Conservation (phyloP, 2,329 filamentous ascomycete genomes). For the Lomentospora prolificans region DNA sequence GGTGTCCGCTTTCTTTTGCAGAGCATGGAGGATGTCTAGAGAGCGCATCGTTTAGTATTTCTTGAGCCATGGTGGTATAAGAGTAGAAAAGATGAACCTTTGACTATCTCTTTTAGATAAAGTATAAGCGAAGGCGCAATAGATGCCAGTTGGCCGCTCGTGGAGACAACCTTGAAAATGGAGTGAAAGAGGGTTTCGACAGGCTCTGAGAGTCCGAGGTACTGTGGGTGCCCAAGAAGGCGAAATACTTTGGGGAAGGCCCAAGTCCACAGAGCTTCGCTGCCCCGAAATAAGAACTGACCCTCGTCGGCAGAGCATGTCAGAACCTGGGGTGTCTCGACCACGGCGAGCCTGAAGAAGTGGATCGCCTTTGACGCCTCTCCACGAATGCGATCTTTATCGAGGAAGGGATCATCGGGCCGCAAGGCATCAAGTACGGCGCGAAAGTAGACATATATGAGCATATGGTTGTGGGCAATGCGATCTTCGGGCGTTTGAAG, state of each 20-base stretch:
- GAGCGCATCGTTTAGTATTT: background rate
- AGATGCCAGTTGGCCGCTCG: conserved; percentile 36
- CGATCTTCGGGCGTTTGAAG: conserved; percentile 57
- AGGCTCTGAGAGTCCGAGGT: conserved; percentile 34
- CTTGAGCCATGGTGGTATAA: background rate
- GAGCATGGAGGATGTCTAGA: conserved; percentile 4
- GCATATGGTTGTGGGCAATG: conserved; percentile 68
- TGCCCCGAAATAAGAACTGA: conserved; percentile 40
- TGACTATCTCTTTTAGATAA: conserved; percentile 39
- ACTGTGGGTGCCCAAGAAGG: conserved; percentile 43
- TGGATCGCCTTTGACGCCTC: conserved; percentile 65
- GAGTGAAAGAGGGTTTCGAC: conserved; percentile 45
- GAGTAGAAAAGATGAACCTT: conserved; percentile 26
- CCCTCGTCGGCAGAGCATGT: conserved; percentile 30
- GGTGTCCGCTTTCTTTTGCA: background rate
- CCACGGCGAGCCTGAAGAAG: conserved; percentile 65
- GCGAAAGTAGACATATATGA: conserved; percentile 75
- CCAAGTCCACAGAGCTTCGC: conserved; percentile 57
- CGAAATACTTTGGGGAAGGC: conserved; percentile 48
- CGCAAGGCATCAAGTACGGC: conserved; percentile 64
- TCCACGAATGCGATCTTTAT: conserved; percentile 40
- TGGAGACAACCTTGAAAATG: conserved; percentile 33
- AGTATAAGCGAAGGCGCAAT: conserved; percentile 31
- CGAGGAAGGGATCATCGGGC: conserved; percentile 59
- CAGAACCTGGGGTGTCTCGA: conserved; percentile 64